Evolutionary conservation across 805 yeast species (phyloP), one percentile per base, ranked within the genome.

Genomic region (Diddensiella caesifluorescens): DNA sequence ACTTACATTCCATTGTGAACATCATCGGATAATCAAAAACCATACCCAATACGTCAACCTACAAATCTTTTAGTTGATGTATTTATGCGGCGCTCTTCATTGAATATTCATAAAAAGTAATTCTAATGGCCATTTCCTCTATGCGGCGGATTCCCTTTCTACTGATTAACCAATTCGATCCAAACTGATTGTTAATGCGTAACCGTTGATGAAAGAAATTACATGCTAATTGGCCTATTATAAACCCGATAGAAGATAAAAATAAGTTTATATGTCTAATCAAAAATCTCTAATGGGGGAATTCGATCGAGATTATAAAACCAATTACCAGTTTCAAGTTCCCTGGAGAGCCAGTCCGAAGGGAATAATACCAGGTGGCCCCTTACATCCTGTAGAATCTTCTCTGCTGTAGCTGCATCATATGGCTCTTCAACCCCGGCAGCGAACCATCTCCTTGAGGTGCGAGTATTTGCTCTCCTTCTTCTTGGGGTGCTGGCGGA

Each of bases 321-420:
- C 97, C 97, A 90, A 57, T 94, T 92, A 7, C 86, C 90, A 4
- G 61, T 54, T 44, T 89, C 95, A 22, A 88, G 75, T 62, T 92
- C 98, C 45, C 79, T 74, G 53, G 75, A 68, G 32, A 92, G 70
- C 98, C 98, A 92, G 47, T 87, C 87, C 0, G 84, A 72, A 0
- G 98, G 97, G 68, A 89, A 90, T n/a, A 82, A 60, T 4, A 92
- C 97, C 51, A 92, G 64, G 57, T 92, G 83, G 1, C 98, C 98
- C 39, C 80, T 83, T 15, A 90, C 68, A 44, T 85, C 80, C 37
- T 70, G 67, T 48, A 92, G 65, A 26, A 88, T 67, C 45, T 79
- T 69, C 50, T 80, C 88, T 0, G 96, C 94, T 0, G 92, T 77
- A 33, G 75, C 80, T 41, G 83, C 73, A 46, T 83, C 95, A 50